Evolutionary conservation across 2,329 filamentous ascomycete genomes (phyloP), one percentile per base, ranked within the genome.

Genomic region (Alternaria sp.): DNA sequence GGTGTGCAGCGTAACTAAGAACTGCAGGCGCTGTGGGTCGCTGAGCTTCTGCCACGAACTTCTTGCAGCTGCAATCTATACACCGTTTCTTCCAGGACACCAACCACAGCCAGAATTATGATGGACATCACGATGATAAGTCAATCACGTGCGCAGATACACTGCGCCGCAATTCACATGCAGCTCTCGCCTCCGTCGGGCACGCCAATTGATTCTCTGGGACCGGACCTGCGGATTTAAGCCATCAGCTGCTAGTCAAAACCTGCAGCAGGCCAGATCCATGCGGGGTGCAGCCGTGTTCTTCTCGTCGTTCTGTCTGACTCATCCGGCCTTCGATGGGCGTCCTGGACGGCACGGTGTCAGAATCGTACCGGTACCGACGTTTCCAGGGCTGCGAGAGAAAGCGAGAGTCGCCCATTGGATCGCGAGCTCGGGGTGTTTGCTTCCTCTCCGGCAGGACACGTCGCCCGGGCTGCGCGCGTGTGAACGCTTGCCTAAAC

Each of bases 241-340:
- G 53, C 45, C 59, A 63, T 72, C 66, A 68, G 57, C 55, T 69
- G 68, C 68, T 54, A 52, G 32, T 57, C 55, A 59, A 44, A 64
- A 60, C 40, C 65, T 68, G 50, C 54, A 63, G 65, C 54, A 48
- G 62, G 53, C 60, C 64, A 63, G 69, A 60, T 58, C 52, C 60
- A 59, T 63, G 68, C 67, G 72, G 71, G 71, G 70, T 73, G 70
- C 71, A 69, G 64, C 59, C 62, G 63, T 58, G 43, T 65, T 62
- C 67, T 75, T 75, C 61, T 76, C 70, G 72, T 65, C 57, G 56
- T 51, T 57, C 62, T 48, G 56, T 62, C 60, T 71, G 68, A 72
- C 41, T 70, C 67, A 70, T 62, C 70, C 27, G 57, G n/a, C 16
- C 12, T 28, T 48, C 46, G 43, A 48, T 40, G 18, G 53, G 46